Conservation (phyloP, 208 protist genomes). For the Trypanosoma rangeli region DNA sequence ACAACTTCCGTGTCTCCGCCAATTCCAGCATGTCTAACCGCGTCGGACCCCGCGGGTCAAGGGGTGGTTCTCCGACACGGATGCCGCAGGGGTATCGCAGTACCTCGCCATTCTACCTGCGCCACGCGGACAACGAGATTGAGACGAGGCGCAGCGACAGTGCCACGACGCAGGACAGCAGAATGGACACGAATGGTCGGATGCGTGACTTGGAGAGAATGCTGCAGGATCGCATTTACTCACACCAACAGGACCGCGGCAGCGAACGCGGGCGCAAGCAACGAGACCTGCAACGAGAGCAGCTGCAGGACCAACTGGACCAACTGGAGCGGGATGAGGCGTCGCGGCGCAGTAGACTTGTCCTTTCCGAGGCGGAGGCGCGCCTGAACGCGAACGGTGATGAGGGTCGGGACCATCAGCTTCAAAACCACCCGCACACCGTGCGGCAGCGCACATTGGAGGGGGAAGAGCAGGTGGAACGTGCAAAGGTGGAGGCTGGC, state of each 20-base stretch:
- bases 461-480: conserved; percentile 55
- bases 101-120: neutral
- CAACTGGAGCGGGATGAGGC: conserved; percentile 50
- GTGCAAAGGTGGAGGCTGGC: conserved; percentile 61
- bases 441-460: conserved; percentile 31
- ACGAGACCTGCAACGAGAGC: conserved; percentile 31
- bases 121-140: conserved; percentile 8
- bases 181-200: neutral
- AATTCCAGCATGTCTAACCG: neutral
- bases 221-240: conserved; percentile 32
- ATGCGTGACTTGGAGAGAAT: conserved; percentile 22
- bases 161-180: conserved; percentile 10
- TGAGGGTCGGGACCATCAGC: conserved; percentile 5
- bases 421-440: conserved; percentile 6
- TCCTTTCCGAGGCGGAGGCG: conserved; percentile 48
- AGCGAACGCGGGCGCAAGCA: conserved; percentile 30
- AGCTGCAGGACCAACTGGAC: conserved; percentile 41
- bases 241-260: conserved; percentile 26
- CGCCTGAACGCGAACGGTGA: conserved; percentile 26
- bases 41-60: neutral
- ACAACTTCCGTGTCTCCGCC: conserved; percentile 33
- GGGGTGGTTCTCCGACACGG: neutral
- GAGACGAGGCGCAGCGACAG: conserved; percentile 9
- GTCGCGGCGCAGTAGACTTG: conserved; percentile 42
- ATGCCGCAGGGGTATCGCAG: neutral